phyloP scores from a whole-genome alignment of 805 yeast genomes.

The Huiozyma naganishii region DNA sequence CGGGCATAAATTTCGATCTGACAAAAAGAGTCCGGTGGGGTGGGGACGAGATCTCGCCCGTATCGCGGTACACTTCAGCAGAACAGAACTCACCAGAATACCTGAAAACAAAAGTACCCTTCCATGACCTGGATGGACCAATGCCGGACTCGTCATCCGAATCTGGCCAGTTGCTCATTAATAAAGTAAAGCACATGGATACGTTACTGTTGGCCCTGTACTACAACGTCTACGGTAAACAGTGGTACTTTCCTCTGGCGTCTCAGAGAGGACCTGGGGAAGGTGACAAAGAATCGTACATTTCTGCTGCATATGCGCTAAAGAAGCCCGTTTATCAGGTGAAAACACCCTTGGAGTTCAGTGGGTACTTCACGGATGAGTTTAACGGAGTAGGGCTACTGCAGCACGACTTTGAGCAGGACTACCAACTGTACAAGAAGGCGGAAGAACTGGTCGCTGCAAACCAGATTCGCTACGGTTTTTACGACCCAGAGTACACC shows the following conservation, averaged over 20 bases:
- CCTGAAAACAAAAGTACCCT: slow-evolving; percentile 27
- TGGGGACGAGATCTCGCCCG: slow-evolving; percentile 18
- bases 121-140: slow-evolving; percentile 53
- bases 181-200: slow-evolving; percentile 47
- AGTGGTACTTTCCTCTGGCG: slow-evolving; percentile 53
- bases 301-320: slow-evolving; percentile 52
- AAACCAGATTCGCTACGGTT: slow-evolving; percentile 5
- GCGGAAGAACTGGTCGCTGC: slow-evolving; percentile 7
- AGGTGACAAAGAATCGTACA: slow-evolving; percentile 72
- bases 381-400: slow-evolving; percentile 35
- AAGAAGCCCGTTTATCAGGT: slow-evolving; percentile 44
- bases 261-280: slow-evolving; percentile 70
- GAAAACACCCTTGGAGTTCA: slow-evolving; percentile 26
- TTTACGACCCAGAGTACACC: slow-evolving; percentile 5
- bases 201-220: slow-evolving; percentile 50
- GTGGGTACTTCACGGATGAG: slow-evolving; percentile 25
- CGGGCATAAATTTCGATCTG: slow-evolving; percentile 30
- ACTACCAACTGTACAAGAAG: slow-evolving; percentile 26
- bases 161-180: slow-evolving; percentile 57
- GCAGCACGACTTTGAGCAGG: slow-evolving; percentile 39
- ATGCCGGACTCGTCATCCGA: slow-evolving; percentile 60
- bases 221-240: slow-evolving; percentile 58
- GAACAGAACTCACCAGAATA: slow-evolving; percentile 1
- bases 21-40: slow-evolving; percentile 27
- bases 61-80: slow-evolving; percentile 5